phyloP scores from a whole-genome alignment of 2,329 filamentous ascomycete species.

The Hansfordia pulvinata region DNA sequence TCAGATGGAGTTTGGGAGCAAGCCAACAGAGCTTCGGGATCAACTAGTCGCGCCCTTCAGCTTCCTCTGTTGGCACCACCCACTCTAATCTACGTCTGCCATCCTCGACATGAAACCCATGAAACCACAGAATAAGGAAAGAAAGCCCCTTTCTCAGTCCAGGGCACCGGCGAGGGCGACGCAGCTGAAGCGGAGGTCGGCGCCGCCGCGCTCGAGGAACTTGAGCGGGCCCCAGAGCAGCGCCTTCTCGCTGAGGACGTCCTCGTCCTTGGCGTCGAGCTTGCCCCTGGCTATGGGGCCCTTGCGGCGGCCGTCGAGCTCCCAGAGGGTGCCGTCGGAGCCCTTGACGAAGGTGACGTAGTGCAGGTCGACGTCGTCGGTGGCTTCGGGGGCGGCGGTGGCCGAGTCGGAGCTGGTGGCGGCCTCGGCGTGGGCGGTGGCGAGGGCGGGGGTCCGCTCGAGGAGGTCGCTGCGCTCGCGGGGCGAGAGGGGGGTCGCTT shows the following conservation, averaged over 20 bases:
- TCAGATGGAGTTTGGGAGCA: too few relatives aligned
- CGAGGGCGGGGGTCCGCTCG: slow-evolving; percentile 63
- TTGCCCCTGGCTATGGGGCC: slow-evolving; percentile 41
- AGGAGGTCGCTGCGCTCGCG: slow-evolving; percentile 56
- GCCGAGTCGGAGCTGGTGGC: slow-evolving; percentile 68
- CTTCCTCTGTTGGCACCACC: too few relatives aligned
- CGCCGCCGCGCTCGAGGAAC: slow-evolving; percentile 41
- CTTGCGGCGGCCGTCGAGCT: slow-evolving; percentile 45
- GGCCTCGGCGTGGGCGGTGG: slow-evolving; percentile 64
- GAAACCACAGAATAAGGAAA: too few relatives aligned
- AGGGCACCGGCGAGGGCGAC: slow-evolving; percentile 38
- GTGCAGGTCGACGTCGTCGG: slow-evolving; percentile 81
- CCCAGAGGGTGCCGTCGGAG: slow-evolving; percentile 47
- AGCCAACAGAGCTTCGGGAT: too few relatives aligned
- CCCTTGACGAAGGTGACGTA: slow-evolving; percentile 89
- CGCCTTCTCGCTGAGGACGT: slow-evolving; percentile 63
- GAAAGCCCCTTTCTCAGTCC: slow-evolving; percentile 28
- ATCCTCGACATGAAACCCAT: too few relatives aligned
- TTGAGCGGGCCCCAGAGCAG: slow-evolving; percentile 52
- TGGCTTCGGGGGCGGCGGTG: slow-evolving; percentile 62
- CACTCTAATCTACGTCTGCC: not conserved
- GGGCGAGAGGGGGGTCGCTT: slow-evolving; percentile 59
- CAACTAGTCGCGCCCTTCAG: too few relatives aligned
- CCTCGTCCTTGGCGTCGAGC: slow-evolving; percentile 45
- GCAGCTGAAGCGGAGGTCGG: slow-evolving; percentile 44